phyloP scores from a whole-genome alignment of 2,329 filamentous ascomycete species.

The Zymoseptoria ardabiliae region DNA sequence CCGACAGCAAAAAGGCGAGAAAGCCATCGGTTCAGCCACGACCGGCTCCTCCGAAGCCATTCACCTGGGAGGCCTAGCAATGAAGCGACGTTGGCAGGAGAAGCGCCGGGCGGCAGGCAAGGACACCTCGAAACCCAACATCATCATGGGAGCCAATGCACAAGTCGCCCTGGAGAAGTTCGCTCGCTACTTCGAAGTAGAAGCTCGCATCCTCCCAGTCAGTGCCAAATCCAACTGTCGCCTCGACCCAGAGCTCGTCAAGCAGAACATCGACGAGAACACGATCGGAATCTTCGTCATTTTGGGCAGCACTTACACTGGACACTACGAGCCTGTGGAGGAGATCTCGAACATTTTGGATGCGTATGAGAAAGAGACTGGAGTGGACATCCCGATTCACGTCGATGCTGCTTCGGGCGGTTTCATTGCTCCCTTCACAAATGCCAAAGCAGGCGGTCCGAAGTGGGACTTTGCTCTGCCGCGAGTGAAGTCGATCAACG shows the following conservation, averaged over 20 bases:
- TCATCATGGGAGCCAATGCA: conserved; percentile 67
- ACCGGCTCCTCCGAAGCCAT: conserved; percentile 57
- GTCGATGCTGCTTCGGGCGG: conserved; percentile 56
- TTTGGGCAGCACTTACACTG: conserved; percentile 64
- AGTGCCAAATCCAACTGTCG: conserved; percentile 53
- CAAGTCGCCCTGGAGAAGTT: conserved; percentile 70
- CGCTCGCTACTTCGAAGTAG: conserved; percentile 66
- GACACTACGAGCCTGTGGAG: conserved; percentile 65
- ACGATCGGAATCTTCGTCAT: conserved; percentile 72
- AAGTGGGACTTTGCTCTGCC: conserved; percentile 60
- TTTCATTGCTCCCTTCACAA: conserved; percentile 55
- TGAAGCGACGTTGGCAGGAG: conserved; percentile 70
- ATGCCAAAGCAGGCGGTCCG: conserved; percentile 38
- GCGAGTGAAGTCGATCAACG: conserved; percentile 60
- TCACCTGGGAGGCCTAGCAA: conserved; percentile 48
- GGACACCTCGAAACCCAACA: conserved; percentile 58
- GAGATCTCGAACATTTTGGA: conserved; percentile 60
- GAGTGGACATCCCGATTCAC: conserved; percentile 60
- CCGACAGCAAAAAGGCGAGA: conserved; percentile 46
- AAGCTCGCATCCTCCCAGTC: conserved; percentile 57
- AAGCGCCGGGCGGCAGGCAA: conserved; percentile 53
- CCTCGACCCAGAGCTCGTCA: conserved; percentile 57
- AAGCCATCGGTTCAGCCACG: conserved; percentile 60
- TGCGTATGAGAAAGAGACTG: conserved; percentile 53
- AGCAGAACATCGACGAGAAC: conserved; percentile 53